phyloP scores from a whole-genome alignment of 1,284 basidiomycete genomes.

The Garcileccinum viscosum region DNA sequence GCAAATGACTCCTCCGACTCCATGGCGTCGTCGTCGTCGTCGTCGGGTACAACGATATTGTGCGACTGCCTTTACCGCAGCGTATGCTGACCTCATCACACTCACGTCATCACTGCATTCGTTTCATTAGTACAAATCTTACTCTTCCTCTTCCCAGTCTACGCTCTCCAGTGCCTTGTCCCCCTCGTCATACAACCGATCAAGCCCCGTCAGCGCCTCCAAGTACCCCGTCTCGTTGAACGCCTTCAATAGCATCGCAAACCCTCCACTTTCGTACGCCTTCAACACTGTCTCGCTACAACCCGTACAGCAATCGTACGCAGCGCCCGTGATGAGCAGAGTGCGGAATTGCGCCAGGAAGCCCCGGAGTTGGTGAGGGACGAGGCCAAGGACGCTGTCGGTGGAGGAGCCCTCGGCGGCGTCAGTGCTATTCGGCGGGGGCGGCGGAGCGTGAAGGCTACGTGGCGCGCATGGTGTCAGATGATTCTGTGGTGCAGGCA shows the following conservation, averaged over 20 bases:
- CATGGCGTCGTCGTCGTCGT: conserved; percentile 23
- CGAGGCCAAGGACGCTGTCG: conserved; percentile 42
- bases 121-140: background rate
- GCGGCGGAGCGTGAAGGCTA: conserved; percentile 73
- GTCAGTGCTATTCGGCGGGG: conserved; percentile 44
- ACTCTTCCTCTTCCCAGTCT: conserved; percentile 77
- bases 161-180: conserved; percentile 77
- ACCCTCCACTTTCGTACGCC: conserved; percentile 79
- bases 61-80: background rate
- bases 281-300: conserved; percentile 82
- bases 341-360: conserved; percentile 88
- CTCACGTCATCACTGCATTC: conserved; percentile 15
- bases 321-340: conserved; percentile 83
- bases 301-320: conserved; percentile 90
- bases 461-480: background rate
- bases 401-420: background rate
- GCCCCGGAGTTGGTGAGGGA: conserved; percentile 95
- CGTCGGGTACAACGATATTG: background rate
- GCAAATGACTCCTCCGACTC: conserved; percentile 67
- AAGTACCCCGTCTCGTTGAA: conserved; percentile 88
- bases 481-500: background rate
- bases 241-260: conserved; percentile 79
- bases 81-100: conserved; percentile 17
- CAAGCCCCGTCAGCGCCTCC: conserved; percentile 85
- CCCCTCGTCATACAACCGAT: conserved; percentile 82